Evolutionary conservation across 176 grass and related monocot genomes (phyloP), one percentile per base, ranked within the genome.

Genomic region (Thalia dealbata): DNA sequence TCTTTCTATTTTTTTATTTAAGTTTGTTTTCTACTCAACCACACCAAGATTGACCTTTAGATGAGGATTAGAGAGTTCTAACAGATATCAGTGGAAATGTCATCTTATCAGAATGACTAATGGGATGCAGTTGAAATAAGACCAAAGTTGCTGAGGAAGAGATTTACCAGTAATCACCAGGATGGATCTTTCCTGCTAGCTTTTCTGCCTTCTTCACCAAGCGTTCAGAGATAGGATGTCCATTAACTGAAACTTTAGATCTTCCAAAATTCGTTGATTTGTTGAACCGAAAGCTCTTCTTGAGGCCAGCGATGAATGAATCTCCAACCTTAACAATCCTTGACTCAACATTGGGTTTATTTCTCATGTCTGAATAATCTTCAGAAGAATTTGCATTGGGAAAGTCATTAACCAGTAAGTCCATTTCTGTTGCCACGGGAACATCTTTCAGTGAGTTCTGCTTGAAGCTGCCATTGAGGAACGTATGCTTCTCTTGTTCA

Each of bases 161-260:
- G n/a, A 75, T 68, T 81, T 84, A 93, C 95, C 95, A 91, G 80
- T 91, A 99, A 73, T 99, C 83, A 75, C 95, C 87, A 44, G 95
- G 79, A 81, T 45, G 88, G 24, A 99, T 86, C 58, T 65, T 73
- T 68, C 95, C 95, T 30, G 95, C 87, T 72, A 73, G 74, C 72
- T 99, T 99, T 77, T 93, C 95, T 29, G 90, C 90, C 77, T 88
- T 99, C 74, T 87, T 91, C 63, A 91, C 78, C 0, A 41, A 72
- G 63, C 81, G 78, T 68, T 99, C 90, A 59, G 79, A 64, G 29
- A 99, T 86, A 79, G 81, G 83, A 86, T 88, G 84, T 25, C 85
- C 85, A 79, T 99, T 99, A 61, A 99, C 72, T 52, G 74, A 91
- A 88, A 99, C 77, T 76, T 75, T 93, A 76, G 68, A 65, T 78